These are phyloP conservation scores for Wolfiporia cocos DNA, from an alignment of 1,284 basidiomycete species.

Conservation along the genomic window DNA sequence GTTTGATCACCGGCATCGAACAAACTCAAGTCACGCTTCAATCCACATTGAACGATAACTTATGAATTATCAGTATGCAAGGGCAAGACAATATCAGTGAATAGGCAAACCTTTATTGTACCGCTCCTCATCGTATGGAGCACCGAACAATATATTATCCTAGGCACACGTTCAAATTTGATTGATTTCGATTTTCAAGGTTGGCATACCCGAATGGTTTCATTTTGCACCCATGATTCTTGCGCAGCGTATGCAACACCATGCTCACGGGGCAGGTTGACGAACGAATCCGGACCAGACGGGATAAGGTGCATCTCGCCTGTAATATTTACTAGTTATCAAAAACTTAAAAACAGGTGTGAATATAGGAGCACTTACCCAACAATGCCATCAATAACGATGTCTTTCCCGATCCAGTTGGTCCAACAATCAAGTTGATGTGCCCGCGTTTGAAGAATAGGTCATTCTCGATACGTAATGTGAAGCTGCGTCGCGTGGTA, in stretches of 20 bases:
- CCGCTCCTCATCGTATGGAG: constrained; percentile 33
- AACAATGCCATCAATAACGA: constrained; percentile 46
- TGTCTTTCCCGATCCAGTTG: constrained; percentile 47
- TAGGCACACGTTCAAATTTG: no score
- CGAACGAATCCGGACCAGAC: constrained; percentile 48
- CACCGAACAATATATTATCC: constrained; percentile 40
- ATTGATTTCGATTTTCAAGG: no score
- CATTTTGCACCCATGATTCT: constrained; percentile 42
- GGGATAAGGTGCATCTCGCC: constrained; percentile 56
- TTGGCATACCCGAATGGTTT: constrained; percentile 30
- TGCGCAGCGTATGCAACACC: constrained; percentile 71
- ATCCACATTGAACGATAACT: constrained; percentile 57
- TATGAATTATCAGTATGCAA: constrained; percentile 22
- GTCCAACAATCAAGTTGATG: constrained; percentile 59
- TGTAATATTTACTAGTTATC: constrained; percentile 12
- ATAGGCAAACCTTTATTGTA: constrained; percentile 32
- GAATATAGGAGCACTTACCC: constrained; percentile 24
- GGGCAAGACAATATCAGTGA: constrained; percentile 12
- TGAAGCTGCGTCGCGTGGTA: constrained; percentile 31
- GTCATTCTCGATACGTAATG: constrained; percentile 41
- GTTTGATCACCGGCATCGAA: constrained; percentile 70
- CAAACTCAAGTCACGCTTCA: constrained; percentile 56
- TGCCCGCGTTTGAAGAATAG: constrained; percentile 49
- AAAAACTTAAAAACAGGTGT: constrained; percentile 13
- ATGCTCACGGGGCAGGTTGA: constrained; percentile 52